phyloP scores from a whole-genome alignment of 768 basidiomycete species.

The Nidula microcarpa region DNA sequence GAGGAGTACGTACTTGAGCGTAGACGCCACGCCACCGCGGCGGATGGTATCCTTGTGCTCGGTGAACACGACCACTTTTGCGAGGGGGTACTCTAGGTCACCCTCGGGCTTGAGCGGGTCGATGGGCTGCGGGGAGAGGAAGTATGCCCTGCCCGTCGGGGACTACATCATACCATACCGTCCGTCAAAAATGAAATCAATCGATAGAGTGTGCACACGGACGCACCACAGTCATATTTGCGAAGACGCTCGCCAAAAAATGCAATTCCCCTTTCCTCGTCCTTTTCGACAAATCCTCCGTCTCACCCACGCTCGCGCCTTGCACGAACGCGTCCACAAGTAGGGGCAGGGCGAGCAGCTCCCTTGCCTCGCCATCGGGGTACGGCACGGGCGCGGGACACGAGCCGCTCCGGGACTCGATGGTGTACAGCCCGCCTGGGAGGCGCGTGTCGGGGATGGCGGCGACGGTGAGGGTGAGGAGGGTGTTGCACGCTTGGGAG shows the following conservation, averaged over 20 bases:
- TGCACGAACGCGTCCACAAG: slow-evolving; percentile 89
- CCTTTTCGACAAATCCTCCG: slow-evolving; percentile 41
- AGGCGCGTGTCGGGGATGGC: slow-evolving; percentile 49
- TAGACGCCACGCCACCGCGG: slow-evolving; percentile 81
- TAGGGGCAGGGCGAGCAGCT: slow-evolving; percentile 68
- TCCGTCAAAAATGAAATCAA: neutral
- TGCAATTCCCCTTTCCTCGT: slow-evolving; percentile 77
- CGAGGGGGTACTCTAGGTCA: slow-evolving; percentile 72
- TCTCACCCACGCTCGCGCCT: slow-evolving; percentile 54
- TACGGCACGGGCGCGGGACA: slow-evolving; percentile 72
- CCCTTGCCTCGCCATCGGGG: slow-evolving; percentile 48
- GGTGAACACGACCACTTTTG: slow-evolving; percentile 81
- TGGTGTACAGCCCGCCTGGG: slow-evolving; percentile 63
- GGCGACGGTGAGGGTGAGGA: slow-evolving; percentile 65
- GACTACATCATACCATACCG: slow-evolving; percentile 39
- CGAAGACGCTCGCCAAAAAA: slow-evolving; percentile 92
- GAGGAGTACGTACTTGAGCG: slow-evolving; percentile 65
- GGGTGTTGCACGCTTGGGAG: slow-evolving; percentile 55
- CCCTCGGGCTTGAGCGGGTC: slow-evolving; percentile 41
- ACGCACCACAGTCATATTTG: slow-evolving; percentile 81
- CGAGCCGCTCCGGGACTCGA: slow-evolving; percentile 77
- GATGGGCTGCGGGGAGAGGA: slow-evolving; percentile 63
- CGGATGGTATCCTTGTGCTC: slow-evolving; percentile 87
- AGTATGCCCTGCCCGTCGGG: slow-evolving; percentile 74
- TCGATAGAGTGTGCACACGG: neutral